Evolutionary conservation across 345 rosid genomes (phyloP).

Genomic region (Camelina laxa): DNA sequence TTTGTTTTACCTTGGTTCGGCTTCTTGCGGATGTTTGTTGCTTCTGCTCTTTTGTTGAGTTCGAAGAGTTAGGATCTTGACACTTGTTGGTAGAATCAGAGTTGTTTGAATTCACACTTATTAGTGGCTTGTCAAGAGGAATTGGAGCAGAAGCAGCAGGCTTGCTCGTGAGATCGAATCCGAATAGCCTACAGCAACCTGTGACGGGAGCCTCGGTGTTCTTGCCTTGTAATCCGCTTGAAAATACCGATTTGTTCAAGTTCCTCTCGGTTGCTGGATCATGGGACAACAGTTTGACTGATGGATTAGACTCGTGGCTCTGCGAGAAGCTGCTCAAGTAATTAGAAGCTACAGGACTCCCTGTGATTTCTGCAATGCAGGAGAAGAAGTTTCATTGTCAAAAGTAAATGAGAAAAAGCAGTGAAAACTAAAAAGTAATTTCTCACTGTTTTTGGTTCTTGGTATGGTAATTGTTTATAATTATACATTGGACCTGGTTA

Average conservation of each 20-base stretch:
- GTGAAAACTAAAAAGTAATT: not conserved
- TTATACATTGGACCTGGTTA: not conserved
- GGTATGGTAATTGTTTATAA: too few species aligned
- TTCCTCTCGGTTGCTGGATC: conserved; percentile 47
- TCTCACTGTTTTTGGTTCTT: not conserved
- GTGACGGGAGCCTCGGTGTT: conserved; percentile 47
- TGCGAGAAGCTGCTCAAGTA: conserved; percentile 54
- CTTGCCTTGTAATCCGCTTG: conserved; percentile 40
- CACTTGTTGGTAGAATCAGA: conserved; percentile 41
- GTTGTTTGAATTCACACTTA: conserved; percentile 30
- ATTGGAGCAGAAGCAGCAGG: conserved; percentile 31
- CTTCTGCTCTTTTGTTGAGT: conserved; percentile 43
- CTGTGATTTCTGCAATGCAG: conserved; percentile 50
- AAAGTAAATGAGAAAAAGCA: not conserved
- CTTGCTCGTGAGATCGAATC: conserved; percentile 56
- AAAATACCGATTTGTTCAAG: conserved; percentile 46
- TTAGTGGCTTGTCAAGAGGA: conserved; percentile 40
- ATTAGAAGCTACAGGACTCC: conserved; percentile 52
- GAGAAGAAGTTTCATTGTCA: not conserved
- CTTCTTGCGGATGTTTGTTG: conserved; percentile 56
- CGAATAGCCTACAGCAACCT: conserved; percentile 64
- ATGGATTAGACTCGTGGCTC: conserved; percentile 48
- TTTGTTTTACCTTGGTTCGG: conserved; percentile 64
- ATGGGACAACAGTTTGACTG: conserved; percentile 38
- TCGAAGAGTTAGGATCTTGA: conserved; percentile 48